Evolutionary conservation across 2,329 filamentous ascomycete genomes (phyloP), one percentile per base, ranked within the genome.

Genomic region (Rhinocladiella mackenziei): DNA sequence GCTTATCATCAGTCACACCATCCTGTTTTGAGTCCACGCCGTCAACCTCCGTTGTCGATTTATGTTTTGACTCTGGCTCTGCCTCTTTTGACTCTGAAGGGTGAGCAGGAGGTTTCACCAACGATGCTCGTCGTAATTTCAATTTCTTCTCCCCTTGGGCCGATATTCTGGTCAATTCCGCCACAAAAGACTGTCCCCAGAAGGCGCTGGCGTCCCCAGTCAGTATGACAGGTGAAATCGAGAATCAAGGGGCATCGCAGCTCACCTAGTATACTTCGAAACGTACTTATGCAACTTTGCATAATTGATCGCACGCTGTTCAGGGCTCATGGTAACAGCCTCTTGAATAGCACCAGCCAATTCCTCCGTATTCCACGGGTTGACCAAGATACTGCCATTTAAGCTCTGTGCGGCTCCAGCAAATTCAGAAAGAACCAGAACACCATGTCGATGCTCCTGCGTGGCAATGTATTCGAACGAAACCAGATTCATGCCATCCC

Each of bases 351-450:
- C 87, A 58, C 89, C 86, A 29, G 91, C 89, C 26, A 97, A 74
- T 65, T 97, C 91, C 62, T 96, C 89, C 0, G 89, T 96, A 65
- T 97, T 97, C 92, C 92, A 98, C 1, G 92, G 92, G 67, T 98
- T 98, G 60, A 97, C 87, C 41, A 97, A 89, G 39, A 97, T 75
- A 57, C 86, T 89, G 49, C 91, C 91, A 56, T 94, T 96, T 45
- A 98, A 76, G 51, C 86, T 92, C 67, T 97, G 92, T 1, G 92
- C 91, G 5, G 92, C 92, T 31, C 92, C 92, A 0, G 92, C 89
- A 62, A 98, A 97, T 64, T 98, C 92, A 35, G 89, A 96, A 22
- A 98, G 78, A 43, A 98, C 89, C 79, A 98, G 84, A 50, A 88
- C 84, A 47, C 92, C 92, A 62, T 97, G 88, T 39, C 88, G 83